Evolutionary conservation across 148 eudicot genomes (phyloP), one percentile per base, ranked within the genome.

Genomic region (Persicaria maculosa): DNA sequence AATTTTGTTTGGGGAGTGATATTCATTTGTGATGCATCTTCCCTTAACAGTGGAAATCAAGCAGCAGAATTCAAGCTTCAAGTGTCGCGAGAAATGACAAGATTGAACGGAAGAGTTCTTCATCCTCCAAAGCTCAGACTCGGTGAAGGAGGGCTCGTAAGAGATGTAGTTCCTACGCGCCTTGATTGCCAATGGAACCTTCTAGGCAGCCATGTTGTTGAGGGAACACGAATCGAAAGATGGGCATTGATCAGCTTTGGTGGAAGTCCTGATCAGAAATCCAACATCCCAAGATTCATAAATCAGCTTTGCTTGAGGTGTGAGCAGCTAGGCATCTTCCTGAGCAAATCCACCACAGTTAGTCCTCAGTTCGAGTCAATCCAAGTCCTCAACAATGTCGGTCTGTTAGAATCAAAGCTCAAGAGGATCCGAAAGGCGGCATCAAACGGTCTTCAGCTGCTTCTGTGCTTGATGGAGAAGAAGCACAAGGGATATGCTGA

Each of bases 401-500:
- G 79, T 4, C 79, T 87, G 47, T 77, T 94, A 40, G 98, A 94
- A 76, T 81, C 83, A 44, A 90, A 91, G 73, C 88, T 94, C 68
- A 83, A 74, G 77, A 82, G 82, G 72, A 90, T 94, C 31, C 83
- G 80, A 64, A 80, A 62, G 14, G 84, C 87, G 57, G 80, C 94
- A 44, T 81, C 84, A 62, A 84, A 87, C 77, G 86, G 83, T 50
- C 87, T 94, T 50, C 93, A 94, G 71, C 90, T 94, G 8, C 91
- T 94, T 17, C 72, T 94, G 20, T 89, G 95, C 64, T 73, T 91
- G 12, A 94, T 94, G 98, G 98, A 94, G 89, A 90, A 84, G 81
- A 94, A 86, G 70, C 98, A 94, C 81, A 91, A 88, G 83, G 98
- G 98, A 61, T 94, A 94, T 74, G 97, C 82, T 15, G 96, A 94